Conservation (phyloP, 768 basidiomycete genomes). For the Cytidiella melzeri region DNA sequence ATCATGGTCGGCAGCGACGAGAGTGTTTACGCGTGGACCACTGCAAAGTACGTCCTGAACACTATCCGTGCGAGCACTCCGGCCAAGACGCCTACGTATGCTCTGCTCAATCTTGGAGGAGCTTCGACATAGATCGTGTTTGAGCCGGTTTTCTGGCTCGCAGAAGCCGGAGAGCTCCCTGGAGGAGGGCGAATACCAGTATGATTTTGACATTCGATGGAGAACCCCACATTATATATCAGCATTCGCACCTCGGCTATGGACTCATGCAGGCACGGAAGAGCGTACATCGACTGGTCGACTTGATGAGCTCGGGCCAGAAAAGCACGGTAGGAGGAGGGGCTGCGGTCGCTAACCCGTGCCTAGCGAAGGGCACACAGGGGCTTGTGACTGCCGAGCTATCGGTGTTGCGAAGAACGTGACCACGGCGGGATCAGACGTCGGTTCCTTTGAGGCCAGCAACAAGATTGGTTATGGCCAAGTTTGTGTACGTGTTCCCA, state of each 20-base stretch:
- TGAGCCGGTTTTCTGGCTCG: slow-evolving; percentile 63
- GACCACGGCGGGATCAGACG: slow-evolving; percentile 78
- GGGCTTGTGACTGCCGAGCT: slow-evolving; percentile 58
- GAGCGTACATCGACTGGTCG: slow-evolving; percentile 83
- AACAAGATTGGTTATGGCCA: slow-evolving; percentile 87
- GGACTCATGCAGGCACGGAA: slow-evolving; percentile 85
- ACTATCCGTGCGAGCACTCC: slow-evolving; percentile 56
- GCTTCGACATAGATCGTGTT: slow-evolving; percentile 98
- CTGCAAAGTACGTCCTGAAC: slow-evolving; percentile 86
- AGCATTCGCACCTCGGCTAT: slow-evolving; percentile 97
- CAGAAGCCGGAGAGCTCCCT: slow-evolving; percentile 31
- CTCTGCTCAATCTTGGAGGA: slow-evolving; percentile 93
- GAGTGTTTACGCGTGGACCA: slow-evolving; percentile 98
- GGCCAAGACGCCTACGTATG: slow-evolving; percentile 53
- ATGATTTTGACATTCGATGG: slow-evolving; percentile 75
- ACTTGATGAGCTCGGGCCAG: slow-evolving; percentile 66
- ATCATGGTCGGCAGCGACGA: slow-evolving; percentile 97
- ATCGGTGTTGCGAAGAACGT: slow-evolving; percentile 48
- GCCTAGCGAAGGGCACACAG: slow-evolving; percentile 62
- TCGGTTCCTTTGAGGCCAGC: slow-evolving; percentile 84
- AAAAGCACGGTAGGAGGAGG: slow-evolving; percentile 24
- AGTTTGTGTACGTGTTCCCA: slow-evolving; percentile 74
- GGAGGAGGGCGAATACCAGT: slow-evolving; percentile 88
- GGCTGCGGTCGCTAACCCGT: slow-evolving; percentile 83
- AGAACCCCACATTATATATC: slow-evolving; percentile 71